Percentiles rank a stretch among this genome's conserved stretches.
These are phyloP conservation scores for Erythrobasidium hasegawianum DNA, from an alignment of 1,284 basidiomycete species.

Conservation along the genomic window DNA sequence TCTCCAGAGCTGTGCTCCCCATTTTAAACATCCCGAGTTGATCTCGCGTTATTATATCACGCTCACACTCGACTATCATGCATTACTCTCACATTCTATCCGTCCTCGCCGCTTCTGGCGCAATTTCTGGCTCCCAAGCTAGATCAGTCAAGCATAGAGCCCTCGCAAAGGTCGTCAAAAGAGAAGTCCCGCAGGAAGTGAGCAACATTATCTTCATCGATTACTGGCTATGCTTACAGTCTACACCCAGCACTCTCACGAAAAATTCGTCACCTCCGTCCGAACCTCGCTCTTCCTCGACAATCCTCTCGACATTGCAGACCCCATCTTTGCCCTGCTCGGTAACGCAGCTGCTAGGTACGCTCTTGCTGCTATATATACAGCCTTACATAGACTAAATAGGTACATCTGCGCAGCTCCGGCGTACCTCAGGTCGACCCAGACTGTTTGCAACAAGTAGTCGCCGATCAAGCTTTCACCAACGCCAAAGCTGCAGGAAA, in stretches of 20 bases:
- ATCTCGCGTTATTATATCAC: neutral
- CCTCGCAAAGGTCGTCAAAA: neutral
- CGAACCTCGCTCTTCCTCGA: constrained; percentile 55
- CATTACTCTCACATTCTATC: neutral
- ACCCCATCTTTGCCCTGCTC: constrained; percentile 64
- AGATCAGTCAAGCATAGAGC: neutral
- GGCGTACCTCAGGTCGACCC: constrained; percentile 58
- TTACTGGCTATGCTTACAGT: neutral
- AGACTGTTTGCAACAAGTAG: constrained; percentile 60
- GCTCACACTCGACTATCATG: neutral
- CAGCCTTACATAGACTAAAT: neutral
- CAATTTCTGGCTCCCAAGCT: constrained; percentile 53
- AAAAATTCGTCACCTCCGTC: constrained; percentile 53
- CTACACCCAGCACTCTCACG: neutral
- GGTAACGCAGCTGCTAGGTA: constrained; percentile 60
- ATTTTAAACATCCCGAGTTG: neutral
- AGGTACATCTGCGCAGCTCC: constrained; percentile 44
- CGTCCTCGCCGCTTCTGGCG: constrained; percentile 32
- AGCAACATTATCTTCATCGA: neutral
- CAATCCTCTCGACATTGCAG: constrained; percentile 61
- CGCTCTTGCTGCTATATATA: constrained; percentile 39
- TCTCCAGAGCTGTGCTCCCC: constrained; percentile 49
- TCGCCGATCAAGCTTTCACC: constrained; percentile 61
- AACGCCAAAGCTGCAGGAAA: constrained; percentile 64
- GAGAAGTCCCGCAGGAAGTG: neutral